Evolutionary conservation across 352 stramenopile species (phyloP), one percentile per base, ranked within the genome.

Genomic region (Phytophthora hybrid): DNA sequence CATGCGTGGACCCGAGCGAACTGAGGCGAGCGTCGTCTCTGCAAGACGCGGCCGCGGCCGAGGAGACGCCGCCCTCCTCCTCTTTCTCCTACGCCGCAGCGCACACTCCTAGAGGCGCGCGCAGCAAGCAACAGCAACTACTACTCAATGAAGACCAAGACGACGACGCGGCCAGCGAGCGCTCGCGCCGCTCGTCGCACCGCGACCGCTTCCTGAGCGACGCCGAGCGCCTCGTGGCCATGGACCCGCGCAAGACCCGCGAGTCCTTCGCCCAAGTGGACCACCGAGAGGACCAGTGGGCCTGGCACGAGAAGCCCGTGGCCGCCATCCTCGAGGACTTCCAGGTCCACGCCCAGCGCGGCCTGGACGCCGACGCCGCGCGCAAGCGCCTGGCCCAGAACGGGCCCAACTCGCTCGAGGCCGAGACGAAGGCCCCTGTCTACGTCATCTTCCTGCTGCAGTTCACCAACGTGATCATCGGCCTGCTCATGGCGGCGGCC

Each of bases 381-480:
- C 8, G 31, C 16, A 63, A 78, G 66, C 76, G 85, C 31, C 79
- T 93, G 34, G 64, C 66, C 9, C 6, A 76, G 34, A 66, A 90
- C 51, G 85, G 84, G 7, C 69, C 66, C 6, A 93, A 93, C 54
- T 71, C 74, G 51, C 63, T 93, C 1, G 76, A 89, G 62, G 74
- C 78, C n/a, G 82, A 88, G 31, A 88, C 83, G 70, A 87, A 86
- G 66, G 77, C 76, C 1, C 82, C 85, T 1, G 53, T 92, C 31
- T 71, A 81, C 55, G 64, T 91, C 59, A 85, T 92, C 49, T 94
- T 94, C 71, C 57, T 93, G 54, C 64, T 94, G 54, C 87, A 94
- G 72, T 93, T 92, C 71, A 86, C 80, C 37, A 94, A 93, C 71
- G 68, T 94, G 51, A 94, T 94, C 73, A 91, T 94, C 59, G 85